Conservation (phyloP, 805 yeast genomes). For the Candida glaebosa region DNA sequence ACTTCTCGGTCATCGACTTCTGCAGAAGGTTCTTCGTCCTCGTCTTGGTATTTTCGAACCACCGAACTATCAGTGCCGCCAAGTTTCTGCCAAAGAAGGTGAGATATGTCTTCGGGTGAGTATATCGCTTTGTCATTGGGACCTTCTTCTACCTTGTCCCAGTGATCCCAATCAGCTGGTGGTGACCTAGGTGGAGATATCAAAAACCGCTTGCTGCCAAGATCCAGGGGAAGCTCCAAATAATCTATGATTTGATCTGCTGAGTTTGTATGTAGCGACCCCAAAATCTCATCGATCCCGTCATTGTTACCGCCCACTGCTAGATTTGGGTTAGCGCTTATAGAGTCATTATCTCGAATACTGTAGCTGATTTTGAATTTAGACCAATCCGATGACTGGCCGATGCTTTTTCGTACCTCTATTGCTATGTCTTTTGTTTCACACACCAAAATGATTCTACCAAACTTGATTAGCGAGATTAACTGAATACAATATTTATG, state of each 20-base stretch:
- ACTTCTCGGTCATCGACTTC: conserved; percentile 6
- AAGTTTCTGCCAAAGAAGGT: conserved; percentile 41
- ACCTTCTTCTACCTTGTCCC: conserved; percentile 39
- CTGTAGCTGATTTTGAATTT: conserved; percentile 25
- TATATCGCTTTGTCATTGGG: conserved; percentile 33
- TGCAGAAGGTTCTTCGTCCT: conserved; percentile 3
- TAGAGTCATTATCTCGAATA: conserved; percentile 27
- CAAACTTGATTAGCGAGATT: conserved; percentile 29
- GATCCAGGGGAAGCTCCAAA: conserved; percentile 39
- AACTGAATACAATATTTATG: conserved; percentile 26
- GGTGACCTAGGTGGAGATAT: conserved; percentile 46
- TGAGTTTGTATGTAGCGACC: conserved; percentile 8
- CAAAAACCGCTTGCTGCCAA: conserved; percentile 33
- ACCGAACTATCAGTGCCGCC: conserved; percentile 37
- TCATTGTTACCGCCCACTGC: background rate
- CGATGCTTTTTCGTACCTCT: conserved; percentile 16
- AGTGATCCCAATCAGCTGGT: conserved; percentile 42
- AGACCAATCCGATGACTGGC: conserved; percentile 13
- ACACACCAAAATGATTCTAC: conserved; percentile 33
- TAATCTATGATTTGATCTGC: conserved; percentile 20
- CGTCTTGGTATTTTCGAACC: conserved; percentile 26
- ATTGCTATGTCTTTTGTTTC: conserved; percentile 19
- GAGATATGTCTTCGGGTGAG: conserved; percentile 39
- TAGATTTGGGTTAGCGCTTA: conserved; percentile 8
- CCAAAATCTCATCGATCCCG: conserved; percentile 8